A percentile compares a stretch with the other conserved stretches of the same genome.
These are phyloP conservation scores for Cicer cuneatum DNA, from an alignment of 306 rosid species.

Conservation along the genomic window DNA sequence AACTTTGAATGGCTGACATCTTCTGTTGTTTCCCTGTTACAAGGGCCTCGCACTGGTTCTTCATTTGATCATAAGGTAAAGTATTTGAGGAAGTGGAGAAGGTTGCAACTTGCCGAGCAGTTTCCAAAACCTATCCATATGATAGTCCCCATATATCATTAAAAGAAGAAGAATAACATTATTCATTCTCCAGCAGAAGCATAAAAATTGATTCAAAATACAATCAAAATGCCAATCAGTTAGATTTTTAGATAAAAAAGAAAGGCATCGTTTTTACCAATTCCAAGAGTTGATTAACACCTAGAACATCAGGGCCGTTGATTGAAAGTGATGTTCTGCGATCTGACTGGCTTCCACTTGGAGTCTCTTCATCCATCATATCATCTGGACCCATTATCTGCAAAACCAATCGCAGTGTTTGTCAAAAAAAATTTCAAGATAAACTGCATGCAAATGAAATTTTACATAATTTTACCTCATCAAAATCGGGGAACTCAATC, in stretches of 20 bases:
- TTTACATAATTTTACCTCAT: conserved; percentile 61
- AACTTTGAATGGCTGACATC: conserved; percentile 91
- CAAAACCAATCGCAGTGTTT: conserved; percentile 43
- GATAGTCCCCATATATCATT: conserved; percentile 33
- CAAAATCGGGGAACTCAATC: conserved; percentile 68
- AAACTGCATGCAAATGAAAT: conserved; percentile 43
- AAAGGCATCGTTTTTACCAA: conserved; percentile 65
- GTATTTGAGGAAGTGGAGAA: conserved; percentile 73
- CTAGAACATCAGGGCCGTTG: conserved; percentile 64
- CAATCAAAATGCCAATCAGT: conserved; percentile 28
- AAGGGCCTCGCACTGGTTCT: conserved; percentile 95
- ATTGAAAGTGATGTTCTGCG: conserved; percentile 74
- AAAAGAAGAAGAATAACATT: conserved; percentile 17
- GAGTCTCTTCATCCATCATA: conserved; percentile 71
- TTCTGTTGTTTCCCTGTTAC: conserved; percentile 85
- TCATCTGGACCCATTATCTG: conserved; percentile 66
- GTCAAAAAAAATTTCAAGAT: conserved; percentile 36
- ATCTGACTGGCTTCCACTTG: conserved; percentile 82
- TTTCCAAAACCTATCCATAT: conserved; percentile 76
- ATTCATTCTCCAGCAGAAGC: conserved; percentile 36
- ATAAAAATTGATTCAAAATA: conserved; percentile 40
- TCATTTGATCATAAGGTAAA: conserved; percentile 89
- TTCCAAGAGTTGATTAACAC: conserved; percentile 91
- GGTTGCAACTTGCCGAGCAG: conserved; percentile 92
- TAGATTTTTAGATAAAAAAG: conserved; percentile 11